A percentile compares a stretch with the other conserved stretches of the same genome.
Evolutionary conservation across 331 rosid genomes (phyloP).

Genomic region (Telfairia occidentalis): DNA sequence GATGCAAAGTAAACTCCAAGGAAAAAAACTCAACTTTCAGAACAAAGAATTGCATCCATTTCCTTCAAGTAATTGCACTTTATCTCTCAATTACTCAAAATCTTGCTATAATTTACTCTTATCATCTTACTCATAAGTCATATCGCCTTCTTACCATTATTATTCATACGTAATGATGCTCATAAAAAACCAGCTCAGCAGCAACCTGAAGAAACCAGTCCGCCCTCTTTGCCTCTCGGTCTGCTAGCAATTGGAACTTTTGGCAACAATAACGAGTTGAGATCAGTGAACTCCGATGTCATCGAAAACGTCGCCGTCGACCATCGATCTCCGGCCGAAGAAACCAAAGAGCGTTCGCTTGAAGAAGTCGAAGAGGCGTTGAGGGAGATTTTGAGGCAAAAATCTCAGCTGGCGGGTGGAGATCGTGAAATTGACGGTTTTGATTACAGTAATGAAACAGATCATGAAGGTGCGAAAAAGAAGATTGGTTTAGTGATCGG

Average conservation of each 20-base stretch:
- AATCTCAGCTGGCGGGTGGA: slow-evolving; percentile 36
- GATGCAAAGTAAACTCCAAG: slow-evolving; percentile 76
- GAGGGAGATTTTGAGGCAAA: slow-evolving; percentile 43
- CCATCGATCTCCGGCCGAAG: slow-evolving; percentile 41
- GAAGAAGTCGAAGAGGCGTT: slow-evolving; percentile 80
- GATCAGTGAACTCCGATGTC: slow-evolving; percentile 23
- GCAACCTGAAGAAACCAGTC: slow-evolving; percentile 70
- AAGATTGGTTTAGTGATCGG: slow-evolving; percentile 64
- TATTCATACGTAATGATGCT: slow-evolving; percentile 22
- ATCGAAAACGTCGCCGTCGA: slow-evolving; percentile 26
- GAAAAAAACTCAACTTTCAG: slow-evolving; percentile 44
- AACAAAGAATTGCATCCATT: slow-evolving; percentile 28
- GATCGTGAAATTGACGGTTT: slow-evolving; percentile 42
- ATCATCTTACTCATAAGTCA: too few relatives aligned
- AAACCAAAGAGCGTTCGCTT: slow-evolving; percentile 50
- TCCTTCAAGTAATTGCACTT: slow-evolving; percentile 11
- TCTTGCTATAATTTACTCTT: too few relatives aligned
- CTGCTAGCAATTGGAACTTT: slow-evolving; percentile 85
- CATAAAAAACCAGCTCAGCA: slow-evolving; percentile 44
- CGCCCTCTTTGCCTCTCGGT: slow-evolving; percentile 69
- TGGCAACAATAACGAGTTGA: slow-evolving; percentile 51
- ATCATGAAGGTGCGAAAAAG: slow-evolving; percentile 50
- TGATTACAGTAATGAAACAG: slow-evolving; percentile 32
- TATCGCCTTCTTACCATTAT: too few relatives aligned
- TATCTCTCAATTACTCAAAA: neutral